phyloP scores from a whole-genome alignment of 257 asterid species.

The Solanum virginianum region DNA sequence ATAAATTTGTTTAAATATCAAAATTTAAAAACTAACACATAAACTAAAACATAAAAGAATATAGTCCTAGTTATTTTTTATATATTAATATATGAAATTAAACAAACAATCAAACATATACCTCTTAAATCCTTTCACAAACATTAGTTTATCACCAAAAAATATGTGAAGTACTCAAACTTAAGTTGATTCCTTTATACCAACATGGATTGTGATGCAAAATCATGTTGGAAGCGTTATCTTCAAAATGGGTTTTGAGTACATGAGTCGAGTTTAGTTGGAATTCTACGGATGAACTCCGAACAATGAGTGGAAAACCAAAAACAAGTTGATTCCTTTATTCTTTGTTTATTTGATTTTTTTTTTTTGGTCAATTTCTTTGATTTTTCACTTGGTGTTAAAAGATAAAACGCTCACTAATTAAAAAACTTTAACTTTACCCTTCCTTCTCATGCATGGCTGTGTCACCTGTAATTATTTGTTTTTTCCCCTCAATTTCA shows the following conservation, averaged over 20 bases:
- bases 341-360: background rate
- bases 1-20: background rate
- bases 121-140: background rate
- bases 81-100: no score
- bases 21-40: background rate
- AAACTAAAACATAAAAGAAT: fast-evolving
- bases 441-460: background rate
- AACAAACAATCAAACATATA: background rate
- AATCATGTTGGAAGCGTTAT: fast-evolving
- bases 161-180: background rate
- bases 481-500: background rate
- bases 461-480: background rate
- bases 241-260: no score
- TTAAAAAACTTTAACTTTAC: background rate
- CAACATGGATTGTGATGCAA: no score
- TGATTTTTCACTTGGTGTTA: background rate
- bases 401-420: background rate
- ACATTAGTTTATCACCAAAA: background rate
- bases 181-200: background rate
- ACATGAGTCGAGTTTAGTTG: no score
- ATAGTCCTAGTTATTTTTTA: background rate
- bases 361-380: background rate
- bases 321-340: background rate
- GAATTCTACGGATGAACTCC: fast-evolving
- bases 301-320: no score